These are phyloP conservation scores for Chlorella variabilis DNA, from an alignment of 163 green algal genomes.

Conservation along the genomic window DNA sequence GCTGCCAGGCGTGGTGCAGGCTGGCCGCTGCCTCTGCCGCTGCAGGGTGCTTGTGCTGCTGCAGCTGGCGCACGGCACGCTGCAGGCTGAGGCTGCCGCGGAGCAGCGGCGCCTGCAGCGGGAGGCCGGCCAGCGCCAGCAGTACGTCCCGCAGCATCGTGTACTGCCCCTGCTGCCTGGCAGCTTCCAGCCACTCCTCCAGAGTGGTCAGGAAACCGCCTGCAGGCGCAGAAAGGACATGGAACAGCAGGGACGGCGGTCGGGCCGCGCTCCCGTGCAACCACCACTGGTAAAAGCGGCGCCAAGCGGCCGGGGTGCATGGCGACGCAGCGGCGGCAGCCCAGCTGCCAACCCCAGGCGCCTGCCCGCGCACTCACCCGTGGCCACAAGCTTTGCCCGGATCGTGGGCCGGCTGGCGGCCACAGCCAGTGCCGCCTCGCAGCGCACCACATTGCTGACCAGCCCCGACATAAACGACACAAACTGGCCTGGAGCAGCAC, in stretches of 20 bases:
- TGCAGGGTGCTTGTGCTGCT: background rate
- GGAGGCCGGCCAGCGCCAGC: background rate
- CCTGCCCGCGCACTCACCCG: slow-evolving; percentile 6
- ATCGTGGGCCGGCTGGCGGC: background rate
- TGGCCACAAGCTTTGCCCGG: background rate
- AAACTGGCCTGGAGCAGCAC: slow-evolving; percentile 16
- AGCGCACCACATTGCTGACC: background rate
- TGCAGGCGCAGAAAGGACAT: background rate
- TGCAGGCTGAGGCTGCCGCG: background rate
- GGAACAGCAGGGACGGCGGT: background rate
- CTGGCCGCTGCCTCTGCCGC: background rate
- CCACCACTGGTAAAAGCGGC: no score
- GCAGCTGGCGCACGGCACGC: background rate
- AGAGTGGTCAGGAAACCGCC: slow-evolving; percentile 14
- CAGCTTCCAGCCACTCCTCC: slow-evolving; percentile 23
- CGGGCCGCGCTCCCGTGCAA: no score
- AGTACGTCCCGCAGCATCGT: slow-evolving; percentile 2
- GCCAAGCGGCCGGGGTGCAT: no score
- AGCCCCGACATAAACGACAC: background rate
- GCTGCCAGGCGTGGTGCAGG: background rate
- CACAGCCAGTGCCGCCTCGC: background rate
- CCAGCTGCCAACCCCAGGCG: no score
- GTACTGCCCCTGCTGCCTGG: background rate
- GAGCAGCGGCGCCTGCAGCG: background rate
- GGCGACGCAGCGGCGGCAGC: no score